Percentiles rank a stretch among this genome's conserved stretches.
phyloP scores from a whole-genome alignment of 495 filamentous ascomycete genomes.

The Penicillium canescens region DNA sequence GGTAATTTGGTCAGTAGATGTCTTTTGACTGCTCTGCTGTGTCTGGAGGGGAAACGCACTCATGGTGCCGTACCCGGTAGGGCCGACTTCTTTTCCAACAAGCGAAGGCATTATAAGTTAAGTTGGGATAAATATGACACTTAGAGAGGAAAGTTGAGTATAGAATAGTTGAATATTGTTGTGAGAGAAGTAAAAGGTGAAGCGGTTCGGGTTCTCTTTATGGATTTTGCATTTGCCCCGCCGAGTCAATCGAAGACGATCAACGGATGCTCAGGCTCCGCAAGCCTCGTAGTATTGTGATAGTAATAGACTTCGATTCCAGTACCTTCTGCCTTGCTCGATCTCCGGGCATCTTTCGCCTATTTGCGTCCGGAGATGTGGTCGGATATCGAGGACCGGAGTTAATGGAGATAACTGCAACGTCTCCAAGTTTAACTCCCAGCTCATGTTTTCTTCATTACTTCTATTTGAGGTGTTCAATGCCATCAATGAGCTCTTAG shows the following conservation, averaged over 20 bases:
- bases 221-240: not conserved
- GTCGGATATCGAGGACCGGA: not conserved
- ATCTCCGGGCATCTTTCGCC: not conserved
- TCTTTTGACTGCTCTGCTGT: not conserved
- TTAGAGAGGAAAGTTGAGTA: not conserved
- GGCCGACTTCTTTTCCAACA: constrained; percentile 44
- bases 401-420: constrained; percentile 4
- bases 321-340: not conserved
- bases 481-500: too few species aligned
- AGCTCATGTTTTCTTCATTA: too few species aligned
- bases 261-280: not conserved
- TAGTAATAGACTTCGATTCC: too few species aligned
- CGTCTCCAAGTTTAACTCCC: too few species aligned
- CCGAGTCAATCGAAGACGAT: not conserved
- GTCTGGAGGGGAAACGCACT: constrained; percentile 21
- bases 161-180: not conserved
- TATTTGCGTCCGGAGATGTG: not conserved
- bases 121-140: not conserved
- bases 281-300: not conserved
- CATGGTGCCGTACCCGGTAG: constrained; percentile 52
- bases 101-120: constrained; percentile 37
- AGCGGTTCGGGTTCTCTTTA: constrained; percentile 4
- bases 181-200: not conserved
- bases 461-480: too few species aligned
- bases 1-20: constrained; percentile 1